Evolutionary conservation across 768 basidiomycete genomes (phyloP).

Genomic region (Mycena kentingensis): DNA sequence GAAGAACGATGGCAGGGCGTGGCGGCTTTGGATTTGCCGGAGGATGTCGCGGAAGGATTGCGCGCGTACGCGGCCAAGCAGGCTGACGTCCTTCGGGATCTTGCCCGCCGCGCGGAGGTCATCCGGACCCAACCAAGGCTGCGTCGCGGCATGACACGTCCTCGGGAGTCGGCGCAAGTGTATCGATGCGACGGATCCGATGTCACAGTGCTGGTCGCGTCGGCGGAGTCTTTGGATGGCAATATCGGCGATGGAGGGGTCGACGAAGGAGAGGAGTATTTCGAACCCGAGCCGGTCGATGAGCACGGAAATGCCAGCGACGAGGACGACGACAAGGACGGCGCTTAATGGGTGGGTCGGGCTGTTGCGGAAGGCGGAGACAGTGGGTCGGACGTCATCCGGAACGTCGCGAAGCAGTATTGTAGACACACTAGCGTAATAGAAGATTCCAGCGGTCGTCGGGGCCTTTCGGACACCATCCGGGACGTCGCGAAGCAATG

Average conservation of each 20-base stretch:
- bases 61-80: constrained; percentile 3
- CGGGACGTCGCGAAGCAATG: no score
- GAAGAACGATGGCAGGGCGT: background rate
- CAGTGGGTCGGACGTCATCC: no score
- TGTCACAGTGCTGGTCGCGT: no score
- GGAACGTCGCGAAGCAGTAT: no score
- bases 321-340: background rate
- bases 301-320: background rate
- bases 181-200: no score
- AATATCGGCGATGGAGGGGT: background rate
- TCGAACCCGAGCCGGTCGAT: no score
- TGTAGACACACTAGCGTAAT: no score
- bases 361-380: background rate
- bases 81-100: background rate
- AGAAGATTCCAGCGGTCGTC: no score
- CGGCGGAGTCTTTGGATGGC: no score
- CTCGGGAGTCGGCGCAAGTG: background rate
- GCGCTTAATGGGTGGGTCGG: background rate
- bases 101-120: background rate
- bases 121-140: background rate
- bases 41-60: background rate
- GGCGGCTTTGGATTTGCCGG: background rate
- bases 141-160: background rate
- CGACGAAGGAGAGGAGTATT: no score
- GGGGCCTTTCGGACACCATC: no score